Evolutionary conservation across 305 asterid species (phyloP).

Genomic region (Fraxinus nigra): DNA sequence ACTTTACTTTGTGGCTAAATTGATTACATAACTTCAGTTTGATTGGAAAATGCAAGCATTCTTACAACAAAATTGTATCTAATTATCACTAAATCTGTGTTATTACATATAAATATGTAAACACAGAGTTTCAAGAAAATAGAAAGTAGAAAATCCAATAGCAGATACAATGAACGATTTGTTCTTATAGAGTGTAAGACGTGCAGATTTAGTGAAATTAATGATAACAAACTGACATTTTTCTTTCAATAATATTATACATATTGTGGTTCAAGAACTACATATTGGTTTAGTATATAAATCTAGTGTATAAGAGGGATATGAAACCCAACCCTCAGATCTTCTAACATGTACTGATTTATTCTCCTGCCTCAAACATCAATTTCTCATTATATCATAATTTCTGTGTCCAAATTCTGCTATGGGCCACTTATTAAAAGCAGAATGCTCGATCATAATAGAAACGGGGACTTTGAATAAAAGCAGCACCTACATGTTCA

Average conservation of each 20-base stretch:
- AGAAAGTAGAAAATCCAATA: not conserved
- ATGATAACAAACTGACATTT: not conserved
- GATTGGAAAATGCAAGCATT: not conserved
- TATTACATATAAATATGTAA: too few relatives aligned
- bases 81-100: too few relatives aligned
- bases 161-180: not conserved
- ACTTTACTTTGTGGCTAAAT: not conserved
- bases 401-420: not conserved
- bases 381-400: not conserved
- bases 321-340: not conserved
- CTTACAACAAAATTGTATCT: not conserved
- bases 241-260: not conserved
- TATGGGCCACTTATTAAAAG: not conserved
- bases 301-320: not conserved
- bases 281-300: not conserved
- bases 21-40: not conserved
- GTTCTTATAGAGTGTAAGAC: not conserved
- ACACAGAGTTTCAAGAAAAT: not conserved
- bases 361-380: conserved; percentile 2
- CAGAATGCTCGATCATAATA: not conserved
- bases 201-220: not conserved
- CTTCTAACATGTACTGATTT: not conserved
- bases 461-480: not conserved
- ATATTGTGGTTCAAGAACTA: not conserved
- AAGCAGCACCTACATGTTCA: not conserved